phyloP scores from a whole-genome alignment of 352 stramenopile species.

The Globisporangium parvum region DNA sequence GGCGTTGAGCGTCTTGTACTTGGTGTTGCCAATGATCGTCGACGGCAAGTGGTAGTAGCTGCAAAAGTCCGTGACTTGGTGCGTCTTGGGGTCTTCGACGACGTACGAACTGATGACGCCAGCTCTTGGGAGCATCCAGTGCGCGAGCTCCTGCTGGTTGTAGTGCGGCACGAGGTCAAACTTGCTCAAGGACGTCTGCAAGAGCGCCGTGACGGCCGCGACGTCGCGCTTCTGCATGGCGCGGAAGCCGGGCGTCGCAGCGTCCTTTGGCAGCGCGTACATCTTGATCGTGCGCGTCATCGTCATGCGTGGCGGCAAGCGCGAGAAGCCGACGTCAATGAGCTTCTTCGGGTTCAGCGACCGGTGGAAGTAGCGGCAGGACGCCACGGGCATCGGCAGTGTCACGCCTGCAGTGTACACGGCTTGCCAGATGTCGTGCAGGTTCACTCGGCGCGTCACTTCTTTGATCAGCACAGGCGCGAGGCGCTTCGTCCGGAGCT shows the following conservation, averaged over 20 bases:
- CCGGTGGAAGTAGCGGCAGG: slow-evolving; percentile 96
- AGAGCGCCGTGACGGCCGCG: slow-evolving; percentile 33
- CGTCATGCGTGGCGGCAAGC: slow-evolving; percentile 90
- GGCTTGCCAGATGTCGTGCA: slow-evolving; percentile 91
- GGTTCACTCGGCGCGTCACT: slow-evolving; percentile 97
- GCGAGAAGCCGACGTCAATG: slow-evolving; percentile 96
- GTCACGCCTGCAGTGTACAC: slow-evolving; percentile 98
- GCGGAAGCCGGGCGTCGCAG: slow-evolving; percentile 34
- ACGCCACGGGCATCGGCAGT: slow-evolving; percentile 92
- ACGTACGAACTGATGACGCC: slow-evolving; percentile 96
- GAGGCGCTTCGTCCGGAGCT: slow-evolving; percentile 93
- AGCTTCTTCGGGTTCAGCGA: slow-evolving; percentile 98
- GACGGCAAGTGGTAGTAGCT: slow-evolving; percentile 98
- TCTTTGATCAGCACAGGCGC: slow-evolving; percentile 99
- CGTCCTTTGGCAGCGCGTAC: slow-evolving; percentile 74
- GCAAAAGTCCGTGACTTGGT: slow-evolving; percentile 91
- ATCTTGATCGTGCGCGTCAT: slow-evolving; percentile 90
- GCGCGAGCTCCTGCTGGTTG: slow-evolving; percentile 89
- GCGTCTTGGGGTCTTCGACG: slow-evolving; percentile 59
- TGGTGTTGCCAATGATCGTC: slow-evolving; percentile 92
- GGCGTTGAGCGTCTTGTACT: slow-evolving; percentile 95
- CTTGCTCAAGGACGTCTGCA: slow-evolving; percentile 49
- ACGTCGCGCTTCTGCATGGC: slow-evolving; percentile 55
- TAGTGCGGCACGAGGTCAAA: slow-evolving; percentile 87
- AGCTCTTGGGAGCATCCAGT: slow-evolving; percentile 96